A percentile compares a stretch with the other conserved stretches of the same genome.
Conservation (phyloP, 2,329 filamentous ascomycete species). For the Cercospora janseana region DNA sequence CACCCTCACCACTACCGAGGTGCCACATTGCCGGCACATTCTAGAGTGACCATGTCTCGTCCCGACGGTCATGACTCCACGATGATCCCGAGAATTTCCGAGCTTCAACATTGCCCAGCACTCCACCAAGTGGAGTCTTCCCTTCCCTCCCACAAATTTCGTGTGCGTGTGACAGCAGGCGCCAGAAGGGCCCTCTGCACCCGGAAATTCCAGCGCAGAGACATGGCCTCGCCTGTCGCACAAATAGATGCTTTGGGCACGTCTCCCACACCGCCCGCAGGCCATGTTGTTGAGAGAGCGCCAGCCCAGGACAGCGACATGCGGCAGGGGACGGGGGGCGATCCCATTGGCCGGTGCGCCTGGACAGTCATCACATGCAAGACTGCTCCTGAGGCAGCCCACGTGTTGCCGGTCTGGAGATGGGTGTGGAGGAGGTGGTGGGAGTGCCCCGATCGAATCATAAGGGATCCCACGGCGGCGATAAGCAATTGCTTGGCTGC, state of each 20-base stretch:
- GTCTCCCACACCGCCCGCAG: neutral
- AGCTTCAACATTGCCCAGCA: slow-evolving; percentile 7
- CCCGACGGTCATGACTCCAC: neutral
- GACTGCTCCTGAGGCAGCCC: neutral
- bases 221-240: too few relatives aligned
- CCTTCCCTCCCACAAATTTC: slow-evolving; percentile 1
- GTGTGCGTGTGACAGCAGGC: neutral
- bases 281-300: neutral
- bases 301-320: neutral
- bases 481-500: slow-evolving; percentile 2
- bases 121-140: slow-evolving; percentile 8
- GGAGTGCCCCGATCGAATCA: slow-evolving; percentile 2
- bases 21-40: neutral
- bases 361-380: neutral
- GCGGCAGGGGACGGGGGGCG: neutral
- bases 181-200: neutral
- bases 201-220: too few relatives aligned
- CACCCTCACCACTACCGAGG: too few relatives aligned
- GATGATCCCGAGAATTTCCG: slow-evolving; percentile 5
- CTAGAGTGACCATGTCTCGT: neutral
- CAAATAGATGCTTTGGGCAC: too few relatives aligned
- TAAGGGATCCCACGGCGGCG: neutral
- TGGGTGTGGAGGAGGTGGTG: slow-evolving; percentile 1
- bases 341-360: neutral
- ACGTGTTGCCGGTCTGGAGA: slow-evolving; percentile 7